Evolutionary conservation across 2,329 filamentous ascomycete genomes (phyloP), one percentile per base, ranked within the genome.

Genomic region (Alternaria postmessia): DNA sequence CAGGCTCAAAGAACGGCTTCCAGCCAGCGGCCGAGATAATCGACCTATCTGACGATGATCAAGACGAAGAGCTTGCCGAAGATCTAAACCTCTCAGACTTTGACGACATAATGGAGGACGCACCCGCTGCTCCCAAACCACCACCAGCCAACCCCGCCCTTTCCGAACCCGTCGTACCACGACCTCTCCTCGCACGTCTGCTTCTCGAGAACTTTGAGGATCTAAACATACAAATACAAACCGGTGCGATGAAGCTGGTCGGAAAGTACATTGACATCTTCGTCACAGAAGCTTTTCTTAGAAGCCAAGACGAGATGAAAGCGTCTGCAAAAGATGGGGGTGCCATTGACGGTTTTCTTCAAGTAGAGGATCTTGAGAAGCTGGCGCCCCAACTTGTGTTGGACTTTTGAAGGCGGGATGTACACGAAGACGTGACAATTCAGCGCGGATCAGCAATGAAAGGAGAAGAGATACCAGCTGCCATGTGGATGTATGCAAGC

Each of bases 181-280:
- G 86, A 4, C 88, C 92, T 43, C 83, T 98, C 0, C 80, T 97
- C 41, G 90, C 91, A 9, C 86, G 88, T 36, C 81, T 97, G 4
- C 82, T 97, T 34, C 90, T 96, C 75, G 88, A 94, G 69, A 88
- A 91, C 75, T 97, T 97, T 73, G 84, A 82, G 46, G 81, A 90
- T 28, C 56, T 68, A 12, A 68, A 75, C 14, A 76, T 69, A 34
- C 70, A 76, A 48, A 79, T 78, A 55, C 70, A 75, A 55, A 73
- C 74, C 46, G 76, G 75, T 34, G 75, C 68, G 4, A 92, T 94
- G 75, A 85, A 82, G 7, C 87, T 93, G 1, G 86, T 94, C 59
- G 90, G 88, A 14, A 93, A 90, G 80, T 98, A 98, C 76, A 86
- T 97, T 78, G 93, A 97, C 78, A 87, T 94, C 0, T 98, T 97